Conservation (phyloP, 2,329 filamentous ascomycete species). For the Knufia petricola region DNA sequence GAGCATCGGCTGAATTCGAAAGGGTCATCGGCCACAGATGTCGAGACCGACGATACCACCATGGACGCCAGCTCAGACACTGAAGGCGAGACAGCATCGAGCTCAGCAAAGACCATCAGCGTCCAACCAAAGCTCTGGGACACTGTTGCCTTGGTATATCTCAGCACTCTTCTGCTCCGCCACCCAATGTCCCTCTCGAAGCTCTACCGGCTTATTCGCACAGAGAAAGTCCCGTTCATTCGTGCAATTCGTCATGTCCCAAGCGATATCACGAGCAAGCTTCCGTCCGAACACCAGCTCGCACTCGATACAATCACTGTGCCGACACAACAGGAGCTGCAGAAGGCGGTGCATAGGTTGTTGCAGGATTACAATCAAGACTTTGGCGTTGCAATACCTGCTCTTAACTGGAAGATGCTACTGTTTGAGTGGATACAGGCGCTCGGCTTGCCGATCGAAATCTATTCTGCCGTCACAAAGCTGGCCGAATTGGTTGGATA, state of each 20-base stretch:
- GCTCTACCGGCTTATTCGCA: constrained; percentile 49
- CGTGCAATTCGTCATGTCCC: constrained; percentile 45
- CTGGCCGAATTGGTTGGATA: constrained; percentile 45
- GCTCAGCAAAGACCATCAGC: constrained; percentile 25
- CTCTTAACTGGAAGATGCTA: constrained; percentile 60
- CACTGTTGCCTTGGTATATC: constrained; percentile 67
- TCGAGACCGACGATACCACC: constrained; percentile 26
- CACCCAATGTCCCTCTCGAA: constrained; percentile 61
- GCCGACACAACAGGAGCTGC: constrained; percentile 48
- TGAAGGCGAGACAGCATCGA: constrained; percentile 25
- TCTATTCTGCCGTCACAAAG: constrained; percentile 50
- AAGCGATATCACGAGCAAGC: constrained; percentile 34
- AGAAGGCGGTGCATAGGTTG: constrained; percentile 53
- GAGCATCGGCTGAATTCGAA: constrained; percentile 22
- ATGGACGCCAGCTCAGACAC: constrained; percentile 25
- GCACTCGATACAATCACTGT: constrained; percentile 34
- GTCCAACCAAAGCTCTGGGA: constrained; percentile 58
- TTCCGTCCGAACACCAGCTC: constrained; percentile 33
- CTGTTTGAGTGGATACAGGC: constrained; percentile 61
- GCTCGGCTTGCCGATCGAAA: constrained; percentile 65
- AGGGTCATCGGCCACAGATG: not conserved
- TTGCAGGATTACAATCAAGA: constrained; percentile 55
- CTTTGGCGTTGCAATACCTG: constrained; percentile 62
- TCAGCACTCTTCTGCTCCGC: constrained; percentile 64
- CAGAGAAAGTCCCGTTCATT: constrained; percentile 62